Evolutionary conservation across 2,329 filamentous ascomycete genomes (phyloP), one percentile per base, ranked within the genome.

Genomic region (Penicillium verrucosum): DNA sequence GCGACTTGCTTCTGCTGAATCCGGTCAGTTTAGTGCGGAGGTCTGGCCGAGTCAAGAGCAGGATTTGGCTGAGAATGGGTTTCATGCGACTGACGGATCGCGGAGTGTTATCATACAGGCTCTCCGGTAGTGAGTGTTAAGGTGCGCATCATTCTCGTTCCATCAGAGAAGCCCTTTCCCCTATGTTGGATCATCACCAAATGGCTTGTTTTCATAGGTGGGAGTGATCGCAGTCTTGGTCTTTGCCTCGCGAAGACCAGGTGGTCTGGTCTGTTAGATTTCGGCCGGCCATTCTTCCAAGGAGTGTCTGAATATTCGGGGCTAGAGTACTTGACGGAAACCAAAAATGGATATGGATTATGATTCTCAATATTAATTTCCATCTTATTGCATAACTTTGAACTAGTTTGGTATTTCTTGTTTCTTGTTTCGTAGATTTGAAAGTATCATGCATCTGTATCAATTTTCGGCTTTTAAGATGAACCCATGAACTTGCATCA

Each of bases 91-190:
- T 21, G 60, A 63, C 36, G 64, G 64, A 12, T 64, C 64, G 27
- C 57, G 64, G n/a, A 59, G 61, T 58, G 63, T 66, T 11, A 61
- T 66, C 14, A 64, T 66, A 42, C 57, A 42, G 29, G 10, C 44
- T 25, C 30, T 46, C 18, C 14, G 3, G 30, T 46, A 46, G 18
- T 5, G 21, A 23, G 12, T 3, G 12, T 14, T 14, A 32, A 45
- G 12, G 25, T 44, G 18, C 12, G 16, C 10, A 44, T 23, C n/a
- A 16, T 21, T 32, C 42, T 44, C n/a, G 14, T 18, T 43, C 16
- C 38, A 25, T 23, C 12, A 25, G 21, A 41, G 38, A 21, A 41
- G 12, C 12, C 3, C 8, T 18, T 40, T 16, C 12, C 11, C 12
- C 21, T 23, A 12, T 41, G 38, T 30, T 11, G 29, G 29, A 30